Percentiles rank a stretch among this genome's conserved stretches.
Conservation (phyloP, 2,329 filamentous ascomycete genomes). For the Colletotrichum shisoi region DNA sequence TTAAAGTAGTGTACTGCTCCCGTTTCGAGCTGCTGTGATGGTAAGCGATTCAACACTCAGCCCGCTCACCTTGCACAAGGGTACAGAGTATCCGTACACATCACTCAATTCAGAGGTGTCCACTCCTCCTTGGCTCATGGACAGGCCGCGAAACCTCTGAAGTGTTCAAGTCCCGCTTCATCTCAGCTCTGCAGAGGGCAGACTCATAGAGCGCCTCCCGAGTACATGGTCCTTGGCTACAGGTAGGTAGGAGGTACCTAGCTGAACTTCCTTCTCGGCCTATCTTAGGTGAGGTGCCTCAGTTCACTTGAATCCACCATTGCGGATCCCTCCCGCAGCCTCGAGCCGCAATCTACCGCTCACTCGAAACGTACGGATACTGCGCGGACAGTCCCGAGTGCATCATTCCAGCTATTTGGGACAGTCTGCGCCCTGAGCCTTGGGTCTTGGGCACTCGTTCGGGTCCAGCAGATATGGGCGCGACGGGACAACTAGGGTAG, state of each 20-base stretch:
- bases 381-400: not conserved
- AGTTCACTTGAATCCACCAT: not conserved
- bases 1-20: not conserved
- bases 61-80: too few species aligned
- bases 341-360: not conserved
- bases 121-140: not conserved
- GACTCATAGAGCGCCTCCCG: not conserved
- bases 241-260: too few species aligned
- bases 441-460: not conserved
- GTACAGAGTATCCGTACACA: too few species aligned
- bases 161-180: not conserved
- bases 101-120: not conserved
- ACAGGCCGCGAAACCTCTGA: slow-evolving; percentile 4
- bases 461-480: not conserved
- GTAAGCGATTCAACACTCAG: not conserved
- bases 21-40: not conserved
- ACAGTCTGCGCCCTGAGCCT: not conserved
- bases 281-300: too few species aligned
- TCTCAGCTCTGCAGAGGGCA: not conserved
- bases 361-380: not conserved
- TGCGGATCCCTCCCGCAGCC: not conserved
- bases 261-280: too few species aligned
- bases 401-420: not conserved
- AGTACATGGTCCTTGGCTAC: not conserved
- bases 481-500: not conserved